These are phyloP conservation scores for Platanthera zijinensis DNA, from an alignment of 106 monocot genomes.

Conservation along the genomic window DNA sequence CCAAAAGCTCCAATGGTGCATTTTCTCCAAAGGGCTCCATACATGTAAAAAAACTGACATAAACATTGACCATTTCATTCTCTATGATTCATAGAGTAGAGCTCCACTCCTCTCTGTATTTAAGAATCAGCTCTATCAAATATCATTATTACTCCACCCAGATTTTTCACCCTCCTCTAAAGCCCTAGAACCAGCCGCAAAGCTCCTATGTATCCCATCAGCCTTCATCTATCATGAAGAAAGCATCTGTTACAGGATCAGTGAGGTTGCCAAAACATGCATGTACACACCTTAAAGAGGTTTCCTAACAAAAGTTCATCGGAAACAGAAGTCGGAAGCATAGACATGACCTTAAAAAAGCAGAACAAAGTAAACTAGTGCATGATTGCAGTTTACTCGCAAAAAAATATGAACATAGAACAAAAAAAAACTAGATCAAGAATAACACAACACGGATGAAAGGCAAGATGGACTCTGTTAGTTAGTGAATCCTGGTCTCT, in stretches of 20 bases:
- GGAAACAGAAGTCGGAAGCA: slow-evolving; percentile 20
- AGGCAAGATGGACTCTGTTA: background rate
- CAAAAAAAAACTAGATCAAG: background rate
- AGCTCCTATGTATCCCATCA: slow-evolving; percentile 52
- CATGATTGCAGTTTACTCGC: background rate
- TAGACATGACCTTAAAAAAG: background rate
- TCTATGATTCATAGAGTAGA: slow-evolving; percentile 28
- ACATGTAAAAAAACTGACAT: slow-evolving; percentile 32
- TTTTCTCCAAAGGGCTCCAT: slow-evolving; percentile 47
- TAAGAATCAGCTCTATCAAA: slow-evolving; percentile 35
- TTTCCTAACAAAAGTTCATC: slow-evolving; percentile 14
- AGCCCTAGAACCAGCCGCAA: slow-evolving; percentile 41
- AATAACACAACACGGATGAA: background rate
- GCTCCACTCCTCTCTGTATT: slow-evolving; percentile 34
- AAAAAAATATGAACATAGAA: background rate
- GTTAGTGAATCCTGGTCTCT: too few relatives aligned
- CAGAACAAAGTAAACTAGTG: background rate
- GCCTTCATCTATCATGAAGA: slow-evolving; percentile 62
- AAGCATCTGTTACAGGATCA: slow-evolving; percentile 37
- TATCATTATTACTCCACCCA: slow-evolving; percentile 30
- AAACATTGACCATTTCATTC: slow-evolving; percentile 34
- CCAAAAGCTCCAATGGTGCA: slow-evolving; percentile 62
- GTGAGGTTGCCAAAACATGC: slow-evolving; percentile 10
- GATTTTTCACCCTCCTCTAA: slow-evolving; percentile 47
- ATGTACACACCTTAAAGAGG: slow-evolving; percentile 26